These are phyloP conservation scores for Microdochium bolleyi DNA, from an alignment of 2,329 filamentous ascomycete genomes.

Conservation along the genomic window DNA sequence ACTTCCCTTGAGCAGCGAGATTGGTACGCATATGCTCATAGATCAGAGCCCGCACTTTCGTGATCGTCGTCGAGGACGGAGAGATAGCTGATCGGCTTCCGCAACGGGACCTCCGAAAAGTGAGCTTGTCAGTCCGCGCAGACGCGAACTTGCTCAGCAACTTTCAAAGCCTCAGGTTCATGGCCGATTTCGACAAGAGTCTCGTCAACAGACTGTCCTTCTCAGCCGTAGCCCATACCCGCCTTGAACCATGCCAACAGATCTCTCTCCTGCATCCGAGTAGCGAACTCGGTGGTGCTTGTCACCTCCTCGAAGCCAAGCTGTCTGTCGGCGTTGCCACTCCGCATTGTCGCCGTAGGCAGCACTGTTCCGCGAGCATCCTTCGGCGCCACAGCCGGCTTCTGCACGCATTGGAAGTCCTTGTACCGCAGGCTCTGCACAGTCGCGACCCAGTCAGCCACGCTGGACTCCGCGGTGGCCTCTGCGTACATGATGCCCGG, in stretches of 20 bases:
- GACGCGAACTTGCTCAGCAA: no score
- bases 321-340: neutral
- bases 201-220: neutral
- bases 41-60: no score
- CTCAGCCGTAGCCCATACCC: conserved; percentile 49
- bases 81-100: no score
- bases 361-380: neutral
- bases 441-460: conserved; percentile 55
- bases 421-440: conserved; percentile 64
- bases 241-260: conserved; percentile 59
- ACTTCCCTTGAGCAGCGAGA: no score
- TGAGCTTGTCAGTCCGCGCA: no score
- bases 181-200: no score
- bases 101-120: no score
- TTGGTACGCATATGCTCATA: no score
- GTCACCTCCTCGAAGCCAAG: conserved; percentile 46
- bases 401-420: conserved; percentile 57
- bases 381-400: conserved; percentile 23
- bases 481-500: conserved; percentile 78
- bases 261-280: conserved; percentile 50
- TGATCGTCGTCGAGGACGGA: no score
- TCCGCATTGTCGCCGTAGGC: neutral
- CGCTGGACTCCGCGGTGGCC: conserved; percentile 39
- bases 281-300: conserved; percentile 57
- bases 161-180: no score